These are phyloP conservation scores for Bryoerythrophyllum caledonicum DNA, from an alignment of 225 moss, liverwort and hornwort species.

Conservation along the genomic window DNA sequence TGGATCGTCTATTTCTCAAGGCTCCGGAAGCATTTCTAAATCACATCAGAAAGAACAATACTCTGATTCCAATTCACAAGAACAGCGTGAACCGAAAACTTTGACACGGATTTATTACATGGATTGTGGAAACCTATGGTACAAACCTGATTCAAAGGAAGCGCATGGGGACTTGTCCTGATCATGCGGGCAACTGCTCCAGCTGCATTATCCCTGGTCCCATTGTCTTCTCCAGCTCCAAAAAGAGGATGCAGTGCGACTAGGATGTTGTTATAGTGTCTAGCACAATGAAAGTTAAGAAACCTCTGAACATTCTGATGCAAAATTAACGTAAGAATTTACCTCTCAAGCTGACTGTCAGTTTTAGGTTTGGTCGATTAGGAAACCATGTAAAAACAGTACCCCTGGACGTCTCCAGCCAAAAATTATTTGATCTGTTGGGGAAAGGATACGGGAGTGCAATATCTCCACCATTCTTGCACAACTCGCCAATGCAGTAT, in stretches of 20 bases:
- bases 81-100: not conserved
- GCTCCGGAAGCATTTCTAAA: not conserved
- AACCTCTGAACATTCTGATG: not conserved
- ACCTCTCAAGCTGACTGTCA: not conserved
- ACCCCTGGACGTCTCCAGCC: not conserved
- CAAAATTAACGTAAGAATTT: not conserved
- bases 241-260: conserved; percentile 83
- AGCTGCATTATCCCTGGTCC: conserved; percentile 90
- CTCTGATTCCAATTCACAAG: not conserved
- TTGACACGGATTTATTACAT: not conserved
- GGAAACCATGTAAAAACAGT: not conserved
- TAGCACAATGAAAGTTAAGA: conserved; percentile 36
- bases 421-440: not conserved
- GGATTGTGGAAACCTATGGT: not conserved
- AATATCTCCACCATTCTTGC: conserved; percentile 76
- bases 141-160: conserved; percentile 86
- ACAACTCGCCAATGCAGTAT: conserved; percentile 93
- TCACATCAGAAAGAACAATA: not conserved
- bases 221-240: conserved; percentile 82
- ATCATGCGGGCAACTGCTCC: conserved; percentile 99
- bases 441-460: conserved; percentile 65
- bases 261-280: conserved; percentile 72
- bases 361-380: not conserved
- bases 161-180: conserved; percentile 63
- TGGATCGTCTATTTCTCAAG: not conserved